Evolutionary conservation across 2,329 filamentous ascomycete genomes (phyloP).

Genomic region (Elsinoe australis): DNA sequence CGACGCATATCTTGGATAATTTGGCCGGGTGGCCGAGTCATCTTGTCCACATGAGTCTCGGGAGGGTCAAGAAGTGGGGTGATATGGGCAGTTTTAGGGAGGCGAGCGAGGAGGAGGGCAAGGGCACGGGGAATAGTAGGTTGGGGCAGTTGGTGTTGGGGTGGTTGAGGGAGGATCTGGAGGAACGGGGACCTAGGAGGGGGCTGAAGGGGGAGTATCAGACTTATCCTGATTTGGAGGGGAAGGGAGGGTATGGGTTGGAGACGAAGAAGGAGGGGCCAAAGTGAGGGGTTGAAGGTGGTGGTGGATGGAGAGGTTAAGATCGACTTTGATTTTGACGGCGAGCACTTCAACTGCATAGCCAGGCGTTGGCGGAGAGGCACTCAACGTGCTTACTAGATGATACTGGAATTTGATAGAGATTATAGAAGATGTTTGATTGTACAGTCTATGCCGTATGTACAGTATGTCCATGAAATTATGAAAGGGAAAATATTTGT

Average conservation of each 20-base stretch:
- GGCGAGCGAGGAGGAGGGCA: conserved; percentile 41
- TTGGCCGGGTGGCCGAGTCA: conserved; percentile 91
- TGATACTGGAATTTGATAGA: neutral
- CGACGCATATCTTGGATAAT: conserved; percentile 95
- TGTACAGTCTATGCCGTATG: conserved; percentile 3
- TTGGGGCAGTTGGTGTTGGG: conserved; percentile 79
- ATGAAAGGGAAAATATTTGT: neutral
- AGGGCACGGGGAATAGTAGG: conserved; percentile 63
- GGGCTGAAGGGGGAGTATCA: conserved; percentile 54
- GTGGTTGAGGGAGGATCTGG: conserved; percentile 78
- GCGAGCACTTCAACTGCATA: conserved; percentile 17
- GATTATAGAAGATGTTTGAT: neutral
- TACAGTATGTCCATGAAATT: conserved; percentile 8
- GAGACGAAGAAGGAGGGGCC: conserved; percentile 39
- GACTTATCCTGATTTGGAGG: conserved; percentile 53
- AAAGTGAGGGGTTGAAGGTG: neutral
- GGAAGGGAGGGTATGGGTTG: conserved; percentile 56
- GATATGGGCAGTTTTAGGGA: conserved; percentile 59
- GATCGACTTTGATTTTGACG: neutral
- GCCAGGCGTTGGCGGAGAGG: conserved; percentile 10
- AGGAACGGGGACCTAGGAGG: conserved; percentile 68
- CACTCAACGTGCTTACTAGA: conserved; percentile 11
- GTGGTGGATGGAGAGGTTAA: neutral
- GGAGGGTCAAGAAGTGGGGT: conserved; percentile 81
- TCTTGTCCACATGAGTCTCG: conserved; percentile 89